Evolutionary conservation across 1,284 basidiomycete species (phyloP).

Genomic region (Puccinia triticina): DNA sequence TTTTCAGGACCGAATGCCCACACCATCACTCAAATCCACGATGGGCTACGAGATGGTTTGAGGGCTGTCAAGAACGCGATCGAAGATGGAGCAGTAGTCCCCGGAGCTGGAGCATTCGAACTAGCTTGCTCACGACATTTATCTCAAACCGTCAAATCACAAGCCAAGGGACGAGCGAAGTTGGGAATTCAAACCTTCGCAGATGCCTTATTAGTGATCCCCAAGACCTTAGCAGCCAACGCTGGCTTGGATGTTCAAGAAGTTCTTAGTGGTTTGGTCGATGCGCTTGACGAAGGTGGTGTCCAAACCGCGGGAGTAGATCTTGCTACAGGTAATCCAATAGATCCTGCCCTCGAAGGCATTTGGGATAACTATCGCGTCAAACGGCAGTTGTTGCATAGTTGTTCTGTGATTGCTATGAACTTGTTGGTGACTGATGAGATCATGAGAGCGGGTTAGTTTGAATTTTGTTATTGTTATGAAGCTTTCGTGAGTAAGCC

Average conservation of each 20-base stretch:
- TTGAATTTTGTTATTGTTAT: slow-evolving; percentile 26
- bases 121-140: slow-evolving; percentile 87
- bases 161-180: slow-evolving; percentile 92
- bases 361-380: slow-evolving; percentile 99
- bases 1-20: slow-evolving; percentile 78
- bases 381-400: slow-evolving; percentile 95
- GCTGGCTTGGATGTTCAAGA: slow-evolving; percentile 98
- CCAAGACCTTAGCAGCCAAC: slow-evolving; percentile 94
- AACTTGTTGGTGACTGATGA: slow-evolving; percentile 70
- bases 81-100: slow-evolving; percentile 84
- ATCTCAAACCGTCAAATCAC: slow-evolving; percentile 72
- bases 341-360: slow-evolving; percentile 91
- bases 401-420: slow-evolving; percentile 92
- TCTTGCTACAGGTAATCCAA: slow-evolving; percentile 89
- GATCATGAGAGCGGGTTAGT: slow-evolving; percentile 70
- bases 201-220: slow-evolving; percentile 89
- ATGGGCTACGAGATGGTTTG: slow-evolving; percentile 93
- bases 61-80: slow-evolving; percentile 95
- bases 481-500: neutral
- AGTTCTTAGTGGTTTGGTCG: slow-evolving; percentile 85
- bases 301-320: slow-evolving; percentile 75
- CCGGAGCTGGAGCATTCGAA: slow-evolving; percentile 97
- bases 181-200: slow-evolving; percentile 97
- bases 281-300: slow-evolving; percentile 74
- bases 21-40: slow-evolving; percentile 94